These are phyloP conservation scores for Candida oleophila DNA, from an alignment of 805 yeast species.

Conservation along the genomic window DNA sequence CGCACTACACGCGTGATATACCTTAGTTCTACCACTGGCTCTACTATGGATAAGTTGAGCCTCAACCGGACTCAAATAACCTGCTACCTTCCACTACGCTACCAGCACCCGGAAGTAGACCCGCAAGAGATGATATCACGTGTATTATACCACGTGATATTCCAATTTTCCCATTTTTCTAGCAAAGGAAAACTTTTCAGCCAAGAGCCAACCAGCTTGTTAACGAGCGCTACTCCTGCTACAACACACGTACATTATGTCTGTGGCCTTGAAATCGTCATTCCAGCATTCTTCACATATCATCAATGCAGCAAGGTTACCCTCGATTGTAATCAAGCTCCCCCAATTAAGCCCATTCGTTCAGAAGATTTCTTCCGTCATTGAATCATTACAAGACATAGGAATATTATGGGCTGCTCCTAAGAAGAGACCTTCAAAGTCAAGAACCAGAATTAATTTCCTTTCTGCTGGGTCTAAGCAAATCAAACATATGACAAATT, in stretches of 20 bases:
- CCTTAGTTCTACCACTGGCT: too few relatives aligned
- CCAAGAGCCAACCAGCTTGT: background rate
- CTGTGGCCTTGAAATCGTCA: slow-evolving; percentile 19
- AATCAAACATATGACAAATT: slow-evolving; percentile 66
- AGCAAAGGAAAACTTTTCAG: background rate
- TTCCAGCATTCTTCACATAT: background rate
- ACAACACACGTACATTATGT: slow-evolving; percentile 14
- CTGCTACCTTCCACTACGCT: too few relatives aligned
- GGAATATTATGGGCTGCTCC: slow-evolving; percentile 79
- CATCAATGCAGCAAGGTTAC: background rate
- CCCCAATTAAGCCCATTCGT: background rate
- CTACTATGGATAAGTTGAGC: too few relatives aligned
- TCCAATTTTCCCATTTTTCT: background rate
- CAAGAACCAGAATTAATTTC: slow-evolving; percentile 79
- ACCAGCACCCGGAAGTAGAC: too few relatives aligned
- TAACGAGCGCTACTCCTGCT: background rate
- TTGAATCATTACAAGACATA: slow-evolving; percentile 1
- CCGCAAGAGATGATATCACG: too few relatives aligned
- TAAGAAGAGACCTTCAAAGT: slow-evolving; percentile 87
- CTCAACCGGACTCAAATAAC: too few relatives aligned
- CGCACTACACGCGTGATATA: too few relatives aligned
- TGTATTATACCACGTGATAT: background rate
- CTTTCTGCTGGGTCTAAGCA: slow-evolving; percentile 84
- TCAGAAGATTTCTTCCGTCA: background rate
- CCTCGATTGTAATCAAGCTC: background rate